Evolutionary conservation across 139 green algal genomes (phyloP).

Genomic region (Picochlorum sp.): DNA sequence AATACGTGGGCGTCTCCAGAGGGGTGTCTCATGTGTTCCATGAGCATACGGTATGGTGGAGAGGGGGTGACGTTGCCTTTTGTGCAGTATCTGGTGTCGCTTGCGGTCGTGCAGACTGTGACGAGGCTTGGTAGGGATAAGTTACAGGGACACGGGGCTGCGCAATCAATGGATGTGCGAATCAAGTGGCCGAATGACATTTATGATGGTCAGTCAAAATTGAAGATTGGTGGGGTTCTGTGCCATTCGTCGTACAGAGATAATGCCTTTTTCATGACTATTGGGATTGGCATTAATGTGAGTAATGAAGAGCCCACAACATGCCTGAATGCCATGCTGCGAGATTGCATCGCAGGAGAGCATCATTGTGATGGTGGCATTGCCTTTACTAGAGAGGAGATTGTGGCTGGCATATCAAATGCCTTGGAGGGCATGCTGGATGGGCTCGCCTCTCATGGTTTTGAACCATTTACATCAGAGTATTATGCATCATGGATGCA

Average conservation of each 20-base stretch:
- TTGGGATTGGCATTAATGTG: constrained; percentile 87
- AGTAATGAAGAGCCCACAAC: constrained; percentile 81
- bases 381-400: constrained; percentile 17
- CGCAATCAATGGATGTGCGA: constrained; percentile 41
- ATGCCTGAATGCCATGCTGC: constrained; percentile 70
- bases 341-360: constrained; percentile 10
- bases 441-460: constrained; percentile 52
- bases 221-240: constrained; percentile 88
- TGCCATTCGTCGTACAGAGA: constrained; percentile 72
- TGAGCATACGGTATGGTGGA: constrained; percentile 28
- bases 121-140: constrained; percentile 21
- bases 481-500: constrained; percentile 79
- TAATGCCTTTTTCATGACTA: constrained; percentile 54
- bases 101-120: constrained; percentile 79
- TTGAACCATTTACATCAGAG: constrained; percentile 46
- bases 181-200: constrained; percentile 99
- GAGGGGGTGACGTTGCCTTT: constrained; percentile 67
- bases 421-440: constrained; percentile 47
- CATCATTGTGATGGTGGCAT: background rate
- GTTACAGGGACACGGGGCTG: background rate
- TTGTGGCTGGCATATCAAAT: constrained; percentile 45
- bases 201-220: constrained; percentile 39
- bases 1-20: constrained; percentile 81
- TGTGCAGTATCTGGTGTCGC: constrained; percentile 86
- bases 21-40: constrained; percentile 92